Percentiles rank a stretch among this genome's conserved stretches.
Conservation (phyloP, 176 grass and related monocot genomes). For the Lolium rigidum region DNA sequence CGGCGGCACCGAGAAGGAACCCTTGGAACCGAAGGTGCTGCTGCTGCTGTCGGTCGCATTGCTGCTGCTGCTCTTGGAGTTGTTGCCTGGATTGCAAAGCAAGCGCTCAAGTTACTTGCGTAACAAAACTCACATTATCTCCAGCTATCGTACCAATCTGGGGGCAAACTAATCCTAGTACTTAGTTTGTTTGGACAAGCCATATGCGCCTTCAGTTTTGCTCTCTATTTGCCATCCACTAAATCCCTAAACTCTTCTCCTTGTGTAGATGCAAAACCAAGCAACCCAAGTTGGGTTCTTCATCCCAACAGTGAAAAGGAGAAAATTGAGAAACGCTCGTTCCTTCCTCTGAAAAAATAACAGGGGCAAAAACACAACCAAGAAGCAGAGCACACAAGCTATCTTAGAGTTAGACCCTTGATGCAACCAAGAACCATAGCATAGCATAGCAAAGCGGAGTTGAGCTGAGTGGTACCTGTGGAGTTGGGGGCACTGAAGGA, state of each 20-base stretch:
- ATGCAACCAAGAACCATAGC: not conserved
- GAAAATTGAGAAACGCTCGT: conserved; percentile 10
- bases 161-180: not conserved
- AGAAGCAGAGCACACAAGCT: conserved; percentile 13
- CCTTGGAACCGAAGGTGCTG: conserved; percentile 67
- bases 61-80: conserved; percentile 68
- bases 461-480: conserved; percentile 40
- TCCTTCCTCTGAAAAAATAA: not conserved
- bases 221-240: not conserved
- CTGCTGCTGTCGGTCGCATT: conserved; percentile 40
- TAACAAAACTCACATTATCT: conserved; percentile 8
- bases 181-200: conserved; percentile 14
- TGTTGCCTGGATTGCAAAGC: conserved; percentile 55
- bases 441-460: not conserved
- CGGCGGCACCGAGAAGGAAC: conserved; percentile 59
- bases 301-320: not conserved
- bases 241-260: not conserved
- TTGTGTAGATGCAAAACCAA: conserved; percentile 6
- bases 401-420: not conserved
- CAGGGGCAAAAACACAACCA: not conserved
- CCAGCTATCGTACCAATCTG: not conserved
- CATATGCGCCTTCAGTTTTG: conserved; percentile 1
- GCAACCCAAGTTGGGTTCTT: not conserved
- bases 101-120: not conserved
- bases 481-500: conserved; percentile 60